Base-by-base conservation (phyloP, 2,329 filamentous ascomycete genomes). In the Aspergillus tubingensis region DNA sequence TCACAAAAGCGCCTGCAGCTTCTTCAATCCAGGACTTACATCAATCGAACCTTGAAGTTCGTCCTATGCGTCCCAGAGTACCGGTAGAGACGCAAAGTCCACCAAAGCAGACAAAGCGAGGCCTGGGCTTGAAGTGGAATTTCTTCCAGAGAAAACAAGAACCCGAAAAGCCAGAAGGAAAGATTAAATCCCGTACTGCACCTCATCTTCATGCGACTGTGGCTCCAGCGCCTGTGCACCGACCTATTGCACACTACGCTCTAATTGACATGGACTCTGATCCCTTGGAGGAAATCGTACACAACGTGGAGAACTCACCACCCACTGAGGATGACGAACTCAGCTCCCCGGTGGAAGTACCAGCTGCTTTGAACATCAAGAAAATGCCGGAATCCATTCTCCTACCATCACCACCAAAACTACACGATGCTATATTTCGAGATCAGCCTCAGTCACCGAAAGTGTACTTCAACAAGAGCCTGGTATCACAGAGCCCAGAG, bases 171-270 rank as follows among this genome's bases (percentile, higher is more conserved):
- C 74, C 69, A 32, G 67, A 70, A 19, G 8, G 36, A 23, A 51
- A 59, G 15, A n/a, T 38, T 5, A 59, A 70, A 19, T 65, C 66
- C 41, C 68, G 51, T 2, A 60, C 69, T 30, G 61, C 70, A 3
- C 63, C 71, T 36, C 73, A 79, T 55, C 72, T 81, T 39, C 69
- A 77, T 55, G 77, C 77, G 44, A 72, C 77, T 23, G 72, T 82
- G 19, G 72, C 78, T 27, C 68, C 74, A 3, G 65, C 74, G 21
- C 66, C 73, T 7, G 69, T 71, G 13, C 75, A 74, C 36, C 77
- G 82, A 19, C 79, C 81, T 17, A 74, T 85, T 55, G 82, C 85
- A 8, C 85, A 86, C 65, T 88, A 88, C 66, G 85, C 84, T 3
- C 73, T 87, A 62, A 74, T 85, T 61, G 84, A 85, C 60, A 72